phyloP scores from a whole-genome alignment of 208 protist genomes.

The Wallacemonas sp. region DNA sequence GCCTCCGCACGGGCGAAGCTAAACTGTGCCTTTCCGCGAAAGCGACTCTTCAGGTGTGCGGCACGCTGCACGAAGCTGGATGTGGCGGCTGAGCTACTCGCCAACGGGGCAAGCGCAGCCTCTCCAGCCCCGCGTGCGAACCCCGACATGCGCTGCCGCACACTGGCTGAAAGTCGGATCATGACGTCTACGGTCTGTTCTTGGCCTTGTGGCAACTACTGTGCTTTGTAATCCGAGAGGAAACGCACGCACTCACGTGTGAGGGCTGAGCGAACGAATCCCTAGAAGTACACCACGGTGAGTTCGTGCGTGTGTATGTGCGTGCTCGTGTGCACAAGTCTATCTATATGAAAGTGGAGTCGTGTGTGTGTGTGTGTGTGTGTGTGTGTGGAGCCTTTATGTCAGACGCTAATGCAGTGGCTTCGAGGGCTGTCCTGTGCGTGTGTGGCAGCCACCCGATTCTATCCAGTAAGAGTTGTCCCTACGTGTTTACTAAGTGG shows the following conservation, averaged over 20 bases:
- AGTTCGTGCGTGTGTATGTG: slow-evolving; percentile 1
- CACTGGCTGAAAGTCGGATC: not conserved
- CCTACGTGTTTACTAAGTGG: too few relatives aligned
- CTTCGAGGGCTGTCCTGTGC: too few relatives aligned
- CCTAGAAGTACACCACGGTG: too few relatives aligned
- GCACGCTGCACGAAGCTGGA: slow-evolving; percentile 53
- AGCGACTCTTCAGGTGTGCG: slow-evolving; percentile 54
- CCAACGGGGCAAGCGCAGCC: not conserved
- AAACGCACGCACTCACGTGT: not conserved
- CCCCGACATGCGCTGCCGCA: not conserved
- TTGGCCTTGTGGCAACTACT: not conserved
- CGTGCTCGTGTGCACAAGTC: not conserved
- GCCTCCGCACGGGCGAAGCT: slow-evolving; percentile 64
- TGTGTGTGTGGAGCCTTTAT: not conserved
- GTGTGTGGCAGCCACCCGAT: too few relatives aligned
- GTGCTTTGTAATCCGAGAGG: too few relatives aligned
- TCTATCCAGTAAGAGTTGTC: too few relatives aligned
- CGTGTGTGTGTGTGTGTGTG: slow-evolving; percentile 2
- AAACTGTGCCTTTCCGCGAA: slow-evolving; percentile 60
- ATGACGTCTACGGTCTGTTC: not conserved
- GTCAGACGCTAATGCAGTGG: too few relatives aligned
- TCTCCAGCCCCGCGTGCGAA: not conserved
- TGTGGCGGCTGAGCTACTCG: not conserved
- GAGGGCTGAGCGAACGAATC: too few relatives aligned
- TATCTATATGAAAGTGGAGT: not conserved